Base-by-base conservation (phyloP, 2,329 filamentous ascomycete species). In the Pyrenochaeta sp. region DNA sequence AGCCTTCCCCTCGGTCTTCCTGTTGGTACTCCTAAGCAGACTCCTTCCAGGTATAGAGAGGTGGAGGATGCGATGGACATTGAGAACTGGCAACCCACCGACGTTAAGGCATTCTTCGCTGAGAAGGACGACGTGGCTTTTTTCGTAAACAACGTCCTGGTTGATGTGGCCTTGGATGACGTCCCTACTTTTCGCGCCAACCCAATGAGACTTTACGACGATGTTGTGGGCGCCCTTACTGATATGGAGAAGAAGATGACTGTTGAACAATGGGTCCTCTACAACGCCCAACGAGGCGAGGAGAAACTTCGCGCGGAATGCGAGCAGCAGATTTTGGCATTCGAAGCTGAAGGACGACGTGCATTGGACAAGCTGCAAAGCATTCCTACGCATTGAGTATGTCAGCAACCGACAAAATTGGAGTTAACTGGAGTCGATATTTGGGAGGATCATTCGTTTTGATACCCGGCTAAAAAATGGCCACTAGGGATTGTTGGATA, bases 241-340 rank as follows among this genome's bases (percentile, higher is more conserved):
- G 88, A 81, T 39, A 82, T 85, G 0, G 94, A 97, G 75, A 91
- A 88, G 76, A 78, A 81, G 24, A 96, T 99, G 92, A 93, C 86
- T 4, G 90, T 97, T 0, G 90, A 96, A 69, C 86, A 96, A 70
- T 99, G 93, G 90, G 88, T 99, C 26, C 78, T 85, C 44, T 82
- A 86, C 72, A 92, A 94, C 56, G 94, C 94, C 0, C 81, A 81
- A 48, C 79, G 86, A 65, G 90, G 89, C 0, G 92, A 97, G 75
- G 83, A 86, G 71, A 86, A 85, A 68, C 76, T 99, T 41, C 87
- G 86, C 63, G 75, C 80, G 23, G 88, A 95, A 67, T 96, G 91
- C 63, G 93, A 97, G 75, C 76, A 83, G 18, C 82, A 96, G 70
- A 90, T 99, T 4, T 82, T 80, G 46, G 77, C 82, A 7, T 97